phyloP scores from a whole-genome alignment of 371 early-diverging fungal species.

The Rhizopus arrhizus region DNA sequence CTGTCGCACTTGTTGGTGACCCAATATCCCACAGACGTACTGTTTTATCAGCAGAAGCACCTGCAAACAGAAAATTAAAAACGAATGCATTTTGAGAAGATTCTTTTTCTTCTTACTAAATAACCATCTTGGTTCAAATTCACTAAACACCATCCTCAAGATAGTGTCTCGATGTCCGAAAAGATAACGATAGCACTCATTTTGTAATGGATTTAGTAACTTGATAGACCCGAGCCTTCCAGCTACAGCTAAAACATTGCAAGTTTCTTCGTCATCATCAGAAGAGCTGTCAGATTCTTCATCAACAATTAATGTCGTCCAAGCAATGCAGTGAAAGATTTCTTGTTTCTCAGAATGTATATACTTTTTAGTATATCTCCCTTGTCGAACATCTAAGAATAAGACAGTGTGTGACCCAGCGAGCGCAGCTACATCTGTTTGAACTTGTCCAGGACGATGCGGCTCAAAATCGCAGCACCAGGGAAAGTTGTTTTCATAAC shows the following conservation, averaged over 20 bases:
- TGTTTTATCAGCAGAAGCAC: slow-evolving; percentile 56
- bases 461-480: slow-evolving; percentile 53
- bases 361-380: slow-evolving; percentile 55
- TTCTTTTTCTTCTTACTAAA: slow-evolving; percentile 41
- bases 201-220: slow-evolving; percentile 54
- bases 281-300: slow-evolving; percentile 11
- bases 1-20: slow-evolving; percentile 30
- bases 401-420: slow-evolving; percentile 52
- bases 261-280: slow-evolving; percentile 24
- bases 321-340: slow-evolving; percentile 58
- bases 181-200: slow-evolving; percentile 57
- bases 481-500: slow-evolving; percentile 23
- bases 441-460: background rate
- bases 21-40: slow-evolving; percentile 67
- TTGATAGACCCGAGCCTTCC: slow-evolving; percentile 62
- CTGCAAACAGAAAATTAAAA: slow-evolving; percentile 17
- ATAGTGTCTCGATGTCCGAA: slow-evolving; percentile 55
- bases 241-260: slow-evolving; percentile 55
- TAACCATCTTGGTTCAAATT: slow-evolving; percentile 55
- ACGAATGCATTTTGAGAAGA: background rate
- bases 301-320: slow-evolving; percentile 48
- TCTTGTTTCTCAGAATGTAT: slow-evolving; percentile 58
- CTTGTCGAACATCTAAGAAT: slow-evolving; percentile 52
- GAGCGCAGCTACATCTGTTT: slow-evolving; percentile 10
- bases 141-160: slow-evolving; percentile 48